Percentiles rank a stretch among this genome's conserved stretches.
Evolutionary conservation across 164 flowering plant species (phyloP).

Genomic region (Magnolia sinica): DNA sequence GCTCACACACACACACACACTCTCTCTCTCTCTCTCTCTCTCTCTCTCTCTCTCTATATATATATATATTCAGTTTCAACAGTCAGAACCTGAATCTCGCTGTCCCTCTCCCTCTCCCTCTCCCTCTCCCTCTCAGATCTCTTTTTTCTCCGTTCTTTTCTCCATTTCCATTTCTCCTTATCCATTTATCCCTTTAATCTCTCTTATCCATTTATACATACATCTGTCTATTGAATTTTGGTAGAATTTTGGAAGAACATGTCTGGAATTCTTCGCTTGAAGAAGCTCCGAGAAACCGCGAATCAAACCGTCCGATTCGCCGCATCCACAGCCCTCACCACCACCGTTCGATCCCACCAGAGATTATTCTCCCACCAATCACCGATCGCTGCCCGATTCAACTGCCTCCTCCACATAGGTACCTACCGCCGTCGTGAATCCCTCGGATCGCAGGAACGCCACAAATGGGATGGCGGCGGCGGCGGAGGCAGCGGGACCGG

Average conservation of each 20-base stretch:
- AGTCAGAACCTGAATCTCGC: not conserved
- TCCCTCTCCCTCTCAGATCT: not conserved
- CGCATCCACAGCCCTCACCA: not conserved
- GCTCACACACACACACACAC: no score
- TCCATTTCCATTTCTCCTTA: not conserved
- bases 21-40: no score
- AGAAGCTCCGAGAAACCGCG: conserved; percentile 21
- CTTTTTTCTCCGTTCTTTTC: not conserved
- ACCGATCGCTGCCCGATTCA: conserved; percentile 35
- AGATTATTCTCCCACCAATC: conserved; percentile 23
- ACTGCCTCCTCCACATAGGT: conserved; percentile 23
- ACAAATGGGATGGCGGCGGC: conserved; percentile 61
- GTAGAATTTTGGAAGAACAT: conserved; percentile 4
- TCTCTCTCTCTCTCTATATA: not conserved
- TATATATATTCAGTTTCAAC: not conserved
- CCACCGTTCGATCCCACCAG: not conserved
- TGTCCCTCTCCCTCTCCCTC: not conserved
- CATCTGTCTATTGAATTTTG: not conserved
- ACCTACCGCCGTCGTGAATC: conserved; percentile 30
- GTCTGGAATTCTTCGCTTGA: conserved; percentile 32
- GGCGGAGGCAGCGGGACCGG: conserved; percentile 18
- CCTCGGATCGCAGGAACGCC: conserved; percentile 56
- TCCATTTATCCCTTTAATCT: not conserved
- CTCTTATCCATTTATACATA: not conserved
- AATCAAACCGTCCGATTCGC: conserved; percentile 6